phyloP scores from a whole-genome alignment of 1,284 basidiomycete species.

The Trametes hirsuta region DNA sequence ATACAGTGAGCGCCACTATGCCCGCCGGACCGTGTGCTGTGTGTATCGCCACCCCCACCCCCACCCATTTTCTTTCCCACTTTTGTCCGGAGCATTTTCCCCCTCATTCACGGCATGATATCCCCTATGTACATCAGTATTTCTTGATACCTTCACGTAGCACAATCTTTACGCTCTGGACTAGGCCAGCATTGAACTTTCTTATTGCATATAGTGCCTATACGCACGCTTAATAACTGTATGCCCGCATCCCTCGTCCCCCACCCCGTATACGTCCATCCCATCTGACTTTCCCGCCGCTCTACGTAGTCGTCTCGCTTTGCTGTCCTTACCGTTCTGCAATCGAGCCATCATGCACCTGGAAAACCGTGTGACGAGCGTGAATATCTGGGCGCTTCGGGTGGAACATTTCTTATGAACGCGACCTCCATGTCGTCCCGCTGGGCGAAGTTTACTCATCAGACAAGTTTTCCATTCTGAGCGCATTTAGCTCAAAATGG shows the following conservation, averaged over 20 bases:
- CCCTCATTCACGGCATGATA: slow-evolving; percentile 25
- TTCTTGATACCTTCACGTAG: slow-evolving; percentile 24
- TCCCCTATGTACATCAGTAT: slow-evolving; percentile 23
- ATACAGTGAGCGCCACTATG: slow-evolving; percentile 23
- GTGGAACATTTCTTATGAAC: background rate
- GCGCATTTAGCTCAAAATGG: too few relatives aligned
- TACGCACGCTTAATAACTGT: slow-evolving; percentile 21
- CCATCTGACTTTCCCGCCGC: slow-evolving; percentile 12
- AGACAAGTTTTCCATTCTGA: too few relatives aligned
- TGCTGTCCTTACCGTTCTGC: slow-evolving; percentile 12
- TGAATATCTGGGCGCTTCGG: background rate
- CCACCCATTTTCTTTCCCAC: background rate
- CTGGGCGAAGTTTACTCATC: too few relatives aligned
- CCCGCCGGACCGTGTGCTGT: background rate
- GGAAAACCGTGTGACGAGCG: background rate
- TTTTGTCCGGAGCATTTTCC: slow-evolving; percentile 13
- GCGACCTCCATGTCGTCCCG: too few relatives aligned
- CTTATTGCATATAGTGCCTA: slow-evolving; percentile 25
- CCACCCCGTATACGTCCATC: background rate
- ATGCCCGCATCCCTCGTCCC: background rate
- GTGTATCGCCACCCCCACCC: background rate
- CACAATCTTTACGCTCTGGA: slow-evolving; percentile 21
- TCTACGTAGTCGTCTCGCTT: slow-evolving; percentile 14
- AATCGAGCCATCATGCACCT: slow-evolving; percentile 11
- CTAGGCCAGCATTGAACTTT: slow-evolving; percentile 19